Evolutionary conservation across 176 grass and related monocot genomes (phyloP).

Genomic region (Musa itinerans): DNA sequence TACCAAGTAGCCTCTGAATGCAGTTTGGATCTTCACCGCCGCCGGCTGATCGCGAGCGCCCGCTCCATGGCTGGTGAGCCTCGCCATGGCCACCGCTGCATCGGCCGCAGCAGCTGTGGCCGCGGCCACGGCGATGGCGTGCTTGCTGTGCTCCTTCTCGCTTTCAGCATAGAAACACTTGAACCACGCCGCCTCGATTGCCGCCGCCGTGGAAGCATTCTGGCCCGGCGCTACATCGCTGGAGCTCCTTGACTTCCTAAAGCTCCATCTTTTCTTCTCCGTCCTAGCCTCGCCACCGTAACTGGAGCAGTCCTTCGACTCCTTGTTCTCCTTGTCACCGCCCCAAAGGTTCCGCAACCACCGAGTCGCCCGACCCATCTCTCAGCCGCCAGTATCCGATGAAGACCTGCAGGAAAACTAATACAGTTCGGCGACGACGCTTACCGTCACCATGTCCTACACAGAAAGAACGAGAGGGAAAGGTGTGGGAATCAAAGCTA

Average conservation of each 20-base stretch:
- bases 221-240: background rate
- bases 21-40: conserved; percentile 78
- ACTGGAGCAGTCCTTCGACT: conserved; percentile 9
- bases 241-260: conserved; percentile 45
- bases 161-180: conserved; percentile 50
- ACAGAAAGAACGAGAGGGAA: background rate
- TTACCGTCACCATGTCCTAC: background rate
- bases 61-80: conserved; percentile 47
- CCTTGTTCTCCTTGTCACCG: conserved; percentile 43
- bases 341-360: conserved; percentile 59
- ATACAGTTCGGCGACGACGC: background rate
- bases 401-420: background rate
- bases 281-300: background rate
- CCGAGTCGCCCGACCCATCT: conserved; percentile 67
- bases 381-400: conserved; percentile 1
- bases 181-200: conserved; percentile 52
- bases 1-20: conserved; percentile 72
- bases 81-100: conserved; percentile 55
- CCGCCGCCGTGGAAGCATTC: conserved; percentile 26
- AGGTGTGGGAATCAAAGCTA: background rate
- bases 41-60: background rate
- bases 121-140: conserved; percentile 71
- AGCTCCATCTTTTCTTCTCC: conserved; percentile 87
- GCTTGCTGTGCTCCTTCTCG: conserved; percentile 78
- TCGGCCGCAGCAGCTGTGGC: conserved; percentile 67